phyloP scores from a whole-genome alignment of 352 stramenopile species.

The Pythium coloratum region DNA sequence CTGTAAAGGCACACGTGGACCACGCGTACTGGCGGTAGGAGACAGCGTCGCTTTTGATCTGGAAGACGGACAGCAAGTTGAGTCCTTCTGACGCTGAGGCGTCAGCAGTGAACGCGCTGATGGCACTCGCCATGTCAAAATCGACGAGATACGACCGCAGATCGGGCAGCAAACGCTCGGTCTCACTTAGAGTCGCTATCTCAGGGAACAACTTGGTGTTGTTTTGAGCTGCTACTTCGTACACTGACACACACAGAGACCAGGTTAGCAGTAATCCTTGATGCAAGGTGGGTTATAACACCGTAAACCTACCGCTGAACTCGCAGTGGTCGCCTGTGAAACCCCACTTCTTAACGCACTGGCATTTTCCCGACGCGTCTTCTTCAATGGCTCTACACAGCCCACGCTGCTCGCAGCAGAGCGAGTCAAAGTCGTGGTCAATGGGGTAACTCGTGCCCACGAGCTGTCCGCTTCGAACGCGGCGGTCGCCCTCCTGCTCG shows the following conservation, averaged over 20 bases:
- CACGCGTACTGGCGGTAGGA: conserved; percentile 57
- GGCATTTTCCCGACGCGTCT: conserved; percentile 62
- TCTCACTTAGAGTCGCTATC: conserved; percentile 33
- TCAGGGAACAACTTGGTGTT: conserved; percentile 48
- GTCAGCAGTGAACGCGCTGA: not conserved
- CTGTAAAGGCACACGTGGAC: conserved; percentile 32
- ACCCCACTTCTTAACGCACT: conserved; percentile 64
- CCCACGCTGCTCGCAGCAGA: conserved; percentile 69
- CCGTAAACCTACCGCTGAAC: conserved; percentile 43
- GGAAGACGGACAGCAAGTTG: conserved; percentile 22
- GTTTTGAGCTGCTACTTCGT: conserved; percentile 48
- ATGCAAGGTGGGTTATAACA: not conserved
- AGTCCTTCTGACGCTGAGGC: not conserved
- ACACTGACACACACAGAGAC: conserved; percentile 35
- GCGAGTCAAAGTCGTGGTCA: conserved; percentile 67
- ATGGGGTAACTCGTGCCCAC: conserved; percentile 67
- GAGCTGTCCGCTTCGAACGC: conserved; percentile 59
- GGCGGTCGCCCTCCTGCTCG: conserved; percentile 55
- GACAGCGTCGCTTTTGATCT: conserved; percentile 15
- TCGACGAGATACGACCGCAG: conserved; percentile 41
- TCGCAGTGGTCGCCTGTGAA: conserved; percentile 71
- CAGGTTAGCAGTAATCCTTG: not conserved
- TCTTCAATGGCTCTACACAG: conserved; percentile 45
- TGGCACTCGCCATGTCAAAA: conserved; percentile 39
- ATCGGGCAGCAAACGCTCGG: conserved; percentile 45